These are phyloP conservation scores for Colletotrichum paranaense DNA, from an alignment of 2,329 filamentous ascomycete species.

Conservation along the genomic window DNA sequence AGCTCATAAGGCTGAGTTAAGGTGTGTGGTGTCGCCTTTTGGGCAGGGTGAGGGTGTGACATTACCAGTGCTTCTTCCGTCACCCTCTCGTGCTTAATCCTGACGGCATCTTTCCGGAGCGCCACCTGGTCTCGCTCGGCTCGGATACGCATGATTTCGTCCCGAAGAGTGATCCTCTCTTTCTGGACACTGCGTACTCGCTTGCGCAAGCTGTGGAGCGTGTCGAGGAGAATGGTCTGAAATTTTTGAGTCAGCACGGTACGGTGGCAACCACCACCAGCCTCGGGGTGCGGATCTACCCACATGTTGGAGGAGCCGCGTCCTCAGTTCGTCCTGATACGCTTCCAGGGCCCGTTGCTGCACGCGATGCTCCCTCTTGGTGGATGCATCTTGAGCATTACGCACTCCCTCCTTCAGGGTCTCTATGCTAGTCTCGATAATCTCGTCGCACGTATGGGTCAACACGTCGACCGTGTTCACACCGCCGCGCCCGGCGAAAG, in stretches of 20 bases:
- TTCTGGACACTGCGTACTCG: slow-evolving; percentile 67
- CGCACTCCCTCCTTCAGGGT: slow-evolving; percentile 55
- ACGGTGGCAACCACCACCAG: slow-evolving; percentile 22
- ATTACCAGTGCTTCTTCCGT: slow-evolving; percentile 63
- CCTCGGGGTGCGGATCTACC: slow-evolving; percentile 42
- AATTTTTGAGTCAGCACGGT: neutral
- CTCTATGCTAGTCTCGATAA: slow-evolving; percentile 62
- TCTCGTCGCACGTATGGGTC: slow-evolving; percentile 70
- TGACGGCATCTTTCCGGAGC: slow-evolving; percentile 71
- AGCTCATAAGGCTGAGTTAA: neutral
- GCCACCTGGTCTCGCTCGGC: slow-evolving; percentile 71
- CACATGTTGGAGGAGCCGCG: slow-evolving; percentile 69
- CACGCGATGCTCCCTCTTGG: slow-evolving; percentile 64
- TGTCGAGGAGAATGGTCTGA: slow-evolving; percentile 69
- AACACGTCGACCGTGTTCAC: slow-evolving; percentile 74
- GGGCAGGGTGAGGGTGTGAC: slow-evolving; percentile 32
- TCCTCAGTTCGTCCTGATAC: slow-evolving; percentile 67
- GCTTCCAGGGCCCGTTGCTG: slow-evolving; percentile 68
- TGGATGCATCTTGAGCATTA: slow-evolving; percentile 55
- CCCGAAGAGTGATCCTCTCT: slow-evolving; percentile 66
- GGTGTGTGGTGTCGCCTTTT: neutral
- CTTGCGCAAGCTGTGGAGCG: slow-evolving; percentile 66
- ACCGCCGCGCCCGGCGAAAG: slow-evolving; percentile 63
- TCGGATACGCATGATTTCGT: slow-evolving; percentile 69
- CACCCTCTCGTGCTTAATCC: slow-evolving; percentile 68